Conservation (phyloP, 2,329 filamentous ascomycete species). For the Geosmithia putterillii region DNA sequence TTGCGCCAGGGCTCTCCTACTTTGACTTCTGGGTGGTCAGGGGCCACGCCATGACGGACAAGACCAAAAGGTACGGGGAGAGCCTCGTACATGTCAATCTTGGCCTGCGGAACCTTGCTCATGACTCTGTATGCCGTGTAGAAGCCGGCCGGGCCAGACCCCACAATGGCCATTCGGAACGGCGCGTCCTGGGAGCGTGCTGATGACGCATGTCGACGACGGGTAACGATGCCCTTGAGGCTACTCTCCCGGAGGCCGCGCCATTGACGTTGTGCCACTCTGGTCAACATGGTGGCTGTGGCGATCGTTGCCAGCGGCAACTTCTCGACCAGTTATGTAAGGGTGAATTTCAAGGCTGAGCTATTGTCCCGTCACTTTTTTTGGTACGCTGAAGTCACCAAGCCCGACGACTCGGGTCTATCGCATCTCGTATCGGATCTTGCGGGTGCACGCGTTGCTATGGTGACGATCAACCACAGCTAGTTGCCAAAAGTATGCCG, state of each 20-base stretch:
- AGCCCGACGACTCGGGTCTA: not conserved
- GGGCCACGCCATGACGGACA: conserved; percentile 90
- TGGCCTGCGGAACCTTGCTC: conserved; percentile 56
- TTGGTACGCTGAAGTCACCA: not conserved
- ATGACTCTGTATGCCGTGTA: conserved; percentile 84
- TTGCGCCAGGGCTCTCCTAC: conserved; percentile 28
- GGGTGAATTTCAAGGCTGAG: not conserved
- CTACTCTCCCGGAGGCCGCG: not conserved
- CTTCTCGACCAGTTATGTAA: not conserved
- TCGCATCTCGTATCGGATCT: not conserved
- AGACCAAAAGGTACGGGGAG: conserved; percentile 87
- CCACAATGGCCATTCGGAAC: conserved; percentile 76
- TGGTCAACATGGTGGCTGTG: not conserved
- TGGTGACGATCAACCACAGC: not conserved
- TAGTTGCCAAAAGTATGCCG: not conserved
- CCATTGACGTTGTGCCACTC: not conserved
- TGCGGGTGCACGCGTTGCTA: not conserved
- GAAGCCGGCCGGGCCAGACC: conserved; percentile 91
- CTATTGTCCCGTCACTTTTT: not conserved
- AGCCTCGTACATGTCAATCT: conserved; percentile 92
- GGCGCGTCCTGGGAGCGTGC: conserved; percentile 27
- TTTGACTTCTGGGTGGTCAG: conserved; percentile 97
- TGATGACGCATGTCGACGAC: not conserved
- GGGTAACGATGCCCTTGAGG: not conserved
- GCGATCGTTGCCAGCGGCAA: not conserved